Evolutionary conservation across 2,329 filamentous ascomycete species (phyloP), one percentile per base, ranked within the genome.

Genomic region (Fusarium napiforme): DNA sequence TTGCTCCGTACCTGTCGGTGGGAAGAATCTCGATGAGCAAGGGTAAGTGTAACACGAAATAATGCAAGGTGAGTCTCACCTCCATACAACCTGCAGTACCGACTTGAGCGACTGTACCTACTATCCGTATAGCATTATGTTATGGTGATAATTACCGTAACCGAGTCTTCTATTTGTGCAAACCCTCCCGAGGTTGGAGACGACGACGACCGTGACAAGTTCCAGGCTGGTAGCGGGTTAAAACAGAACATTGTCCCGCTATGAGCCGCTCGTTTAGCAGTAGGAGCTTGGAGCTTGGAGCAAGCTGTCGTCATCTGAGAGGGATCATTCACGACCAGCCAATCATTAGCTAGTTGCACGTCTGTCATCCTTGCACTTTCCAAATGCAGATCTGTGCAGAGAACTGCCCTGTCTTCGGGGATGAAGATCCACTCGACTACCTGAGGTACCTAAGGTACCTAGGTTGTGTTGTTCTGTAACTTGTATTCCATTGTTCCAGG

Each of bases 291-390:
- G 53, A 15, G 32, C 32, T 15, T 57, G 67, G 72, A 66, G 69
- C 72, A 52, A 68, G 37, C 42, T 34, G 69, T 73, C 75, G 75
- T 78, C 75, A 77, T 74, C 57, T 21, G 43, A 53, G 66, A 58
- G 47, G 47, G 56, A 14, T 28, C 23, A n/a, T 39, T 6, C n/a
- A n/a, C 12, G 60, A 26, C 71, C 72, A 75, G 77, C 76, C 74
- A 78, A 77, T 78, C 53, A 72, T 8, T 26, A 40, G 47, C 47
- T 40, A 30, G 47, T 52, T 42, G 62, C 55, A 62, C 57, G 70
- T 67, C 71, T 53, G 56, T 58, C 55, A 73, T 71, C 52, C 60
- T 40, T 65, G 63, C 64, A 52, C 56, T 67, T 46, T 50, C 71
- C 66, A 36, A 67, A 67, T 67, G 67, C 65, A 67, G 67, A 62